These are phyloP conservation scores for Lachnellula occidentalis DNA, from an alignment of 2,329 filamentous ascomycete genomes.

Conservation along the genomic window DNA sequence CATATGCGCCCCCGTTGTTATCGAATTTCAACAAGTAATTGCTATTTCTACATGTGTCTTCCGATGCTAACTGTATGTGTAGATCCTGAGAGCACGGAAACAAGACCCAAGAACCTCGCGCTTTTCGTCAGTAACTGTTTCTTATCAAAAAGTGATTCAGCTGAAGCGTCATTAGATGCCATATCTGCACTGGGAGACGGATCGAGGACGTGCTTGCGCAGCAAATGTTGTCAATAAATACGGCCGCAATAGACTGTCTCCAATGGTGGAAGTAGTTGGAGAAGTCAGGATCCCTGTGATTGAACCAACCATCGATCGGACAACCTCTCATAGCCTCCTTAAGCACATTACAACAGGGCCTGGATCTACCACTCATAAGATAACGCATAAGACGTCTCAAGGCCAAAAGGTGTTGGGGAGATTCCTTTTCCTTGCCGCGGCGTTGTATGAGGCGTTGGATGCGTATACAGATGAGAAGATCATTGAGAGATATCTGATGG, in stretches of 20 bases:
- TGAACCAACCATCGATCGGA: neutral
- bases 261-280: conserved; percentile 5
- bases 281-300: neutral
- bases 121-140: conserved; percentile 12
- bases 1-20: conserved; percentile 19
- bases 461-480: conserved; percentile 18
- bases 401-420: neutral
- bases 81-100: conserved; percentile 4
- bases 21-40: conserved; percentile 13
- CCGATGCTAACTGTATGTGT: neutral
- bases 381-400: neutral
- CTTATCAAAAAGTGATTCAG: neutral
- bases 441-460: conserved; percentile 19
- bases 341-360: neutral
- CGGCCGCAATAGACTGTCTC: conserved; percentile 3
- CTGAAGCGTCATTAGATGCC: conserved; percentile 19
- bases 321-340: neutral
- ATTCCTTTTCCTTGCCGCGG: conserved; percentile 16
- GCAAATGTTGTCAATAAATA: conserved; percentile 11
- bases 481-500: conserved; percentile 12
- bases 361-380: neutral
- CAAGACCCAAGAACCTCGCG: conserved; percentile 11
- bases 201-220: conserved; percentile 13
- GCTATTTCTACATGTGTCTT: neutral
- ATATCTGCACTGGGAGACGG: conserved; percentile 29